These are phyloP conservation scores for Mycena chlorophos DNA, from an alignment of 768 basidiomycete genomes.

Conservation along the genomic window DNA sequence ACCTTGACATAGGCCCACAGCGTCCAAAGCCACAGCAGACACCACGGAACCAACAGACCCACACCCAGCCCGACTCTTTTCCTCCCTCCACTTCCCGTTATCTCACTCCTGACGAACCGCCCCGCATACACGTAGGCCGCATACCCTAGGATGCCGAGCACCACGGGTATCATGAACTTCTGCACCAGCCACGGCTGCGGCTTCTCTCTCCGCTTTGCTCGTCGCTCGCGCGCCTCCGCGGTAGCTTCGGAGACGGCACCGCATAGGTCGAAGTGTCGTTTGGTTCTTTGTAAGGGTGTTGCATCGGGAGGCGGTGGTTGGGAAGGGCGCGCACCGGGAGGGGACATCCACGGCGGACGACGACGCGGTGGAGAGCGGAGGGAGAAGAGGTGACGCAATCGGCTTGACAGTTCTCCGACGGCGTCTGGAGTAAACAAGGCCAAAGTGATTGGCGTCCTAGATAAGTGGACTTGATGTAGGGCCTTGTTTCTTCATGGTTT, in stretches of 20 bases:
- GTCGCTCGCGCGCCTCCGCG: slow-evolving; percentile 39
- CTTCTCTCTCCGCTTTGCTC: slow-evolving; percentile 38
- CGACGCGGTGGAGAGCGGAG: no score
- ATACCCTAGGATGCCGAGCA: slow-evolving; percentile 64
- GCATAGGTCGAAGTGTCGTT: no score
- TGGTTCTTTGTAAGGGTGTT: no score
- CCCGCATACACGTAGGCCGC: slow-evolving; percentile 77
- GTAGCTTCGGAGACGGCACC: slow-evolving; percentile 55
- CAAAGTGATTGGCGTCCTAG: no score
- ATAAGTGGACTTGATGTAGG: no score
- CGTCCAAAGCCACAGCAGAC: slow-evolving; percentile 65
- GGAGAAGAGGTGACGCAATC: no score
- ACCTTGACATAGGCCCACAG: slow-evolving; percentile 81
- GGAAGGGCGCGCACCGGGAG: no score
- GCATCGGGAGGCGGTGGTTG: no score
- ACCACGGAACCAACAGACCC: slow-evolving; percentile 63
- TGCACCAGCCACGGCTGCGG: slow-evolving; percentile 74
- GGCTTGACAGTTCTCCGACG: no score
- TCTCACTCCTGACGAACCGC: slow-evolving; percentile 68
- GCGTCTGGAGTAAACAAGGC: no score
- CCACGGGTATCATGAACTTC: slow-evolving; percentile 66
- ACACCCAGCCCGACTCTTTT: slow-evolving; percentile 42
- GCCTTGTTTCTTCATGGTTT: no score
- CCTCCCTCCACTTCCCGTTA: slow-evolving; percentile 42
- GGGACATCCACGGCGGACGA: no score